These are phyloP conservation scores for Marasmius oreades DNA, from an alignment of 1,284 basidiomycete species.

Conservation along the genomic window DNA sequence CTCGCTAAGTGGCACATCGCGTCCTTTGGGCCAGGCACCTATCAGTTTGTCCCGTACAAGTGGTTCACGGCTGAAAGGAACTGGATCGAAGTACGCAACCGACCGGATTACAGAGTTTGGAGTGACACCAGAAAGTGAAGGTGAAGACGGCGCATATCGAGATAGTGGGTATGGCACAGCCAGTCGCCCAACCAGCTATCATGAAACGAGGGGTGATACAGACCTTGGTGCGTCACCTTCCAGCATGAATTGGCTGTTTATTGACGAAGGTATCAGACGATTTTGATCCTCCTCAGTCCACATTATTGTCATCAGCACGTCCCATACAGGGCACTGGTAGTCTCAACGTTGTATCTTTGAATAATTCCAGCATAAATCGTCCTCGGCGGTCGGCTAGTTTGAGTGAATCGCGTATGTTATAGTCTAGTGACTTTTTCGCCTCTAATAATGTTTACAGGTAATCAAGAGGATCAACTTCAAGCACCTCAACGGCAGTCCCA, in stretches of 20 bases:
- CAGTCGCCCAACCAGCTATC: conserved; percentile 4
- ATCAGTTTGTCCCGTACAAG: conserved; percentile 3
- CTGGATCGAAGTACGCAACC: conserved; percentile 17
- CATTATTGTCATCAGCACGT: background rate
- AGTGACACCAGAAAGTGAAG: conserved; percentile 10
- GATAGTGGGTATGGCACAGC: conserved; percentile 17
- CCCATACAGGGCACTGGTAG: background rate
- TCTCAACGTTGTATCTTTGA: conserved; percentile 19
- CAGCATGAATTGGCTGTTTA: background rate
- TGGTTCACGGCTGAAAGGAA: conserved; percentile 8
- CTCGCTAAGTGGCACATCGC: conserved; percentile 6
- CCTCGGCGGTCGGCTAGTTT: conserved; percentile 67
- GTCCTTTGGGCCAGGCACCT: conserved; percentile 6
- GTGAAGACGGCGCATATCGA: conserved; percentile 13
- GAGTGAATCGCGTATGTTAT: conserved; percentile 48
- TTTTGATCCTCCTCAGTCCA: conserved; percentile 1
- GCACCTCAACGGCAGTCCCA: conserved; percentile 23
- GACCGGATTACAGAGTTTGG: conserved; percentile 29
- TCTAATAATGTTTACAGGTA: background rate
- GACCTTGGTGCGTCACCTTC: conserved; percentile 13
- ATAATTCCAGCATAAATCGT: conserved; percentile 38
- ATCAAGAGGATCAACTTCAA: conserved; percentile 4
- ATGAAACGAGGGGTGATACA: conserved; percentile 14
- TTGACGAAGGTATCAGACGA: background rate
- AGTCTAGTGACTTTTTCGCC: conserved; percentile 10